Conservation (phyloP, 345 rosid genomes). For the Citrus hindsii region DNA sequence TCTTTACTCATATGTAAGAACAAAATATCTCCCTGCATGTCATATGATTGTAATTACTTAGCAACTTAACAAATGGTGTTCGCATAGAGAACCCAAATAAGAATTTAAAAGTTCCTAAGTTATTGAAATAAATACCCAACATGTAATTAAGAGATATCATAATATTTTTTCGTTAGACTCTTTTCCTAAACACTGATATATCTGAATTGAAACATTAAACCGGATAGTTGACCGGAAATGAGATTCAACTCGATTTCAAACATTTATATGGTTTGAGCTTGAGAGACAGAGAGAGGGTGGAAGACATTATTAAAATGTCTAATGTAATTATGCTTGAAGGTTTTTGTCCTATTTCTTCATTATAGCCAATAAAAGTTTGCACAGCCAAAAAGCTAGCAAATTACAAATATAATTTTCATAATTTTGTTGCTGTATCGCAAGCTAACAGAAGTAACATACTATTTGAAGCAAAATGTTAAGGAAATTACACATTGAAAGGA, state of each 20-base stretch:
- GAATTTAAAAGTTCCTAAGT: background rate
- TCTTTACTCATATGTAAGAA: constrained; percentile 90
- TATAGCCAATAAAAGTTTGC: background rate
- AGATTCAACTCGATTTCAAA: background rate
- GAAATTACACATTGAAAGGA: constrained; percentile 3
- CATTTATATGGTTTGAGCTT: background rate
- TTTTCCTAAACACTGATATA: background rate
- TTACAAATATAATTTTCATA: background rate
- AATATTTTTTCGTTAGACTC: background rate
- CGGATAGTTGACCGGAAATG: background rate
- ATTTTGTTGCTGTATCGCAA: background rate
- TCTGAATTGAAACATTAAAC: background rate
- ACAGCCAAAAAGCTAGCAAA: background rate
- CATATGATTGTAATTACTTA: constrained; percentile 9
- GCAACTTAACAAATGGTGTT: background rate
- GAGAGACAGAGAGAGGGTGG: background rate
- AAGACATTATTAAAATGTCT: background rate
- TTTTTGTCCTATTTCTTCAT: background rate
- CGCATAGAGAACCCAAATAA: background rate
- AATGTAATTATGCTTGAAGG: background rate
- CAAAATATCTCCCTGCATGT: constrained; percentile 85
- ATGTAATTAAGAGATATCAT: background rate
- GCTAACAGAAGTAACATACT: background rate
- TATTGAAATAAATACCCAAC: constrained; percentile 1
- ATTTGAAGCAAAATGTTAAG: background rate